Base-by-base conservation (phyloP, 1,139 yeast species). In the Zygoascus hellenicus region DNA sequence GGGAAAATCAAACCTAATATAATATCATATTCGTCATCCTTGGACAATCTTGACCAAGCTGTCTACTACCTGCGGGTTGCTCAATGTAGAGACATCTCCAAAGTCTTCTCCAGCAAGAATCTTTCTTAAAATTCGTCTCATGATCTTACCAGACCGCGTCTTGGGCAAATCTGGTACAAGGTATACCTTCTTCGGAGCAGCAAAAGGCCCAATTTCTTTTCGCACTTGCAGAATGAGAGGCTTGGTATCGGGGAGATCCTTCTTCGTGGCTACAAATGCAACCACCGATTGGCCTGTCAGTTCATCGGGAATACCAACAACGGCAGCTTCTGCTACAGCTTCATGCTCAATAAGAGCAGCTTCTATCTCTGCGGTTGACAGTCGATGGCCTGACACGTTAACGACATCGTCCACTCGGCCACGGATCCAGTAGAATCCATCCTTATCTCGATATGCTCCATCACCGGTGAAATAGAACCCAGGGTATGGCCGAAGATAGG, bases 361-460 rank as follows among this genome's bases (percentile, higher is more conserved):
- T 73, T 90, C 97, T 61, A 90, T 92, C 72, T 90, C 97, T 45
- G 97, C 90, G 44, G 97, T 90, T 22, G 97, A 89, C 61, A 90
- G 76, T 71, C 97, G 84, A 70, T 90, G 97, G 57, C 97, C 97
- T 49, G 95, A 83, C 46, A 90, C 97, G 65, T 90, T 90, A 57
- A 90, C 97, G 54, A 90, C 97, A 63, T 90, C 97, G 68, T 90
- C 97, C 57, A 90, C 97, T 74, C 97, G 84, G 59, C 97, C 97
- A 69, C 96, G 80, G 63, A 90, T 89, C 96, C 97, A 90, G 74
- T 88, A 88, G 76, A 83, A 90, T 47, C 97, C 97, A 63, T 90
- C 97, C 62, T 85, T 83, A 68, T 90, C 97, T 70, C 97, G 83
- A 50, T 95, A 97, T 45, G 96, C 97, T 70, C 97, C 97, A 67